Base-by-base conservation (phyloP, 1,284 basidiomycete species). In the Uromyces viciae-fabae region DNA sequence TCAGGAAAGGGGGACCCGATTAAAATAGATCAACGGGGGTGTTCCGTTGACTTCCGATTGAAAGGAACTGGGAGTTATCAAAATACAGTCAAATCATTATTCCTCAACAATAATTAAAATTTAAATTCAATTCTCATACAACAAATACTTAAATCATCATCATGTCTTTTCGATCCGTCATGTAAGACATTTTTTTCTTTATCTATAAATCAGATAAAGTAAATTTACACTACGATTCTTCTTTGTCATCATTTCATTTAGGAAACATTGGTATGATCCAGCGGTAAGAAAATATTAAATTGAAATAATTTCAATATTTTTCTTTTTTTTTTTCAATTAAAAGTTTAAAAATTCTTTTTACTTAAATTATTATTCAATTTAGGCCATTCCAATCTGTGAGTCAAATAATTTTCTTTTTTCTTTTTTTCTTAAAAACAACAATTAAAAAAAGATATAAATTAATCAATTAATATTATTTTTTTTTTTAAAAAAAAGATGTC, bases 201-300 rank as follows among this genome's bases (percentile, higher is more conserved):
- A 8, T 38, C 8, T 64, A 28, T 8, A 64, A 40, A 38, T 22
- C 11, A 5, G 11, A 38, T 22, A 17, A 22, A 31, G 4, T 0
- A 38, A 42, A n/a, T 8, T 22, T 58, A 58, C 11, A 28, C n/a
- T 28, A 28, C 33, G 56, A 58, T 17, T 74, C 52, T 22, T 28
- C 31, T 40, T 52, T 22, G 14, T 38, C 15, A 54, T 28, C 4
- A 28, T 31, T n/a, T 28, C 8, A 43, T 42, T 15, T 25, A 76
- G 74, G 74, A 77, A 77, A 54, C 60, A 77, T 38, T 77, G 75
- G 75, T 77, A 77, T 33, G 75, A 77, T 31, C 75, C 75, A 17
- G 75, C 75, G 14, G 75, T 77, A 69, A 69, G 25, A 56, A 8
- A n/a, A 11, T 36, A 42, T 43, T n/a, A n/a, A n/a, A n/a, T n/a